These are phyloP conservation scores for Rhododendron ferrugineum DNA, from an alignment of 148 eudicot genomes.

Conservation along the genomic window DNA sequence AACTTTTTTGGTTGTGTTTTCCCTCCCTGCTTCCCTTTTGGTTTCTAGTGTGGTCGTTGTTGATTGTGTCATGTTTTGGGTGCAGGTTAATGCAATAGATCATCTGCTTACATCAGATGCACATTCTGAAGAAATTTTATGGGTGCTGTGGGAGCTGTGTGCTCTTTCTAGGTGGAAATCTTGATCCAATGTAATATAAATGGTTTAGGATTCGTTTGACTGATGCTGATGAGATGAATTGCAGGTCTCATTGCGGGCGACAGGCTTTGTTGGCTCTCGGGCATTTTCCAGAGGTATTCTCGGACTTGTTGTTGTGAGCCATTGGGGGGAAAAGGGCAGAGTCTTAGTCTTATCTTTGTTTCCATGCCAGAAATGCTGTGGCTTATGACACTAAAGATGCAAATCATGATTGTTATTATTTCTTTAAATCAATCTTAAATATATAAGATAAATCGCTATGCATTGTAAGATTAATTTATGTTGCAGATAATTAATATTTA, in stretches of 20 bases:
- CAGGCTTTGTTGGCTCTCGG: slow-evolving; percentile 82
- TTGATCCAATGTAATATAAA: not conserved
- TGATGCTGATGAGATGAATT: slow-evolving; percentile 15
- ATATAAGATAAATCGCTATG: not conserved
- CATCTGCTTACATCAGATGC: slow-evolving; percentile 53
- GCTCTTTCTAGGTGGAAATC: slow-evolving; percentile 68
- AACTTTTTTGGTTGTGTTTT: not conserved
- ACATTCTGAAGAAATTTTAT: slow-evolving; percentile 69
- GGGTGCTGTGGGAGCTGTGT: slow-evolving; percentile 92
- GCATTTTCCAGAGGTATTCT: slow-evolving; percentile 83
- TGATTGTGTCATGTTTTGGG: slow-evolving; percentile 7
- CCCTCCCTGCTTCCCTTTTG: not conserved
- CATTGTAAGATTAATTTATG: not conserved
- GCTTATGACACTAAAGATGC: not conserved
- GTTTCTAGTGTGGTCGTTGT: not conserved
- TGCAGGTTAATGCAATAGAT: slow-evolving; percentile 77
- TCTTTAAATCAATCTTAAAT: not conserved
- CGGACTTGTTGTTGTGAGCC: slow-evolving; percentile 5
- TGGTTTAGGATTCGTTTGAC: not conserved
- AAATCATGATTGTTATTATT: not conserved
- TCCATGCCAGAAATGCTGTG: not conserved
- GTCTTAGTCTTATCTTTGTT: not conserved
- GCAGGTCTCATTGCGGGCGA: slow-evolving; percentile 90
- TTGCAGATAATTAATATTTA: not conserved
- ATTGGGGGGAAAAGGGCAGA: not conserved